These are phyloP conservation scores for Lenzites betulinus DNA, from an alignment of 768 basidiomycete species.

Conservation along the genomic window DNA sequence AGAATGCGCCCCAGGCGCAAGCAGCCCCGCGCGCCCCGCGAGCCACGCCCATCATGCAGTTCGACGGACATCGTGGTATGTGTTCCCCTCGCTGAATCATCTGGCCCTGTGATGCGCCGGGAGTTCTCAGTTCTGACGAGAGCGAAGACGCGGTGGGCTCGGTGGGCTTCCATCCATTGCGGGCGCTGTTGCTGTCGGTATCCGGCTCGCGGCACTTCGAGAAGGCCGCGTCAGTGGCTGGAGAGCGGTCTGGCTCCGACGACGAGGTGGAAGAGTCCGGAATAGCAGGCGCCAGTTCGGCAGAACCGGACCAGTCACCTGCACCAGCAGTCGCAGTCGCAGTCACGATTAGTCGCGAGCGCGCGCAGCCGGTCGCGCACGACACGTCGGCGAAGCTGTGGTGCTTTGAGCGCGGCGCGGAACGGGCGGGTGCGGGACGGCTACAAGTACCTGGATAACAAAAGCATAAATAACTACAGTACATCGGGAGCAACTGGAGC, in stretches of 20 bases:
- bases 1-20: constrained; percentile 9
- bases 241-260: constrained; percentile 11
- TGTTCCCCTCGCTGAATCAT: constrained; percentile 4
- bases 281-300: background rate
- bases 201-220: constrained; percentile 82
- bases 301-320: background rate
- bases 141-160: constrained; percentile 70
- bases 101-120: constrained; percentile 1
- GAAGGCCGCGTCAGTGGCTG: background rate
- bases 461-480: background rate
- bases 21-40: constrained; percentile 13
- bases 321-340: too few species aligned
- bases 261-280: constrained; percentile 4
- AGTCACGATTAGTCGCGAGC: constrained; percentile 8
- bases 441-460: background rate
- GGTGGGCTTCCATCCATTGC: constrained; percentile 70
- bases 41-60: constrained; percentile 6
- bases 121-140: background rate
- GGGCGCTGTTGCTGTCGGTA: constrained; percentile 57
- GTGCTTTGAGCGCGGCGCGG: constrained; percentile 5
- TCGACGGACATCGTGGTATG: constrained; percentile 7
- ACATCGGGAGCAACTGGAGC: background rate
- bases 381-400: constrained; percentile 23
- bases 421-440: too few species aligned
- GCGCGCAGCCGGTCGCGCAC: constrained; percentile 13